Base-by-base conservation (phyloP, 2,329 filamentous ascomycete species). In the Cryphonectria carpinicola region DNA sequence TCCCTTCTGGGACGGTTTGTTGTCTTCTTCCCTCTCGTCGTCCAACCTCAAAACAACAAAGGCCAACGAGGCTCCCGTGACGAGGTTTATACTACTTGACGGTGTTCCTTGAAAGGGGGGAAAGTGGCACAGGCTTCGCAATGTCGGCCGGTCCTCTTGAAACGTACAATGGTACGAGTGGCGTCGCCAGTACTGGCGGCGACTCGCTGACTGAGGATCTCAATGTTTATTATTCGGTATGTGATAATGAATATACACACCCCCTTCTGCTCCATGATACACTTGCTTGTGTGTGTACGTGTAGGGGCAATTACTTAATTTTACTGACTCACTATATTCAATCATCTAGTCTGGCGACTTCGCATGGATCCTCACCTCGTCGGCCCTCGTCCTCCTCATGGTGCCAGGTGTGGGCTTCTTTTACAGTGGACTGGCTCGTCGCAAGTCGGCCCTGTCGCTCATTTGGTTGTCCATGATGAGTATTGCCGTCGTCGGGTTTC, bases 351-450 rank as follows among this genome's bases (percentile, higher is more conserved):
- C 90, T 71, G 94, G 94, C 78, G 90, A 97, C 82, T 89, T 97
- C 77, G 89, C 91, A 70, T 97, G 93, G 91, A 88, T 97, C 78
- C 85, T 94, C 77, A 89, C 89, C 67, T 89, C 89, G 46, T 88
- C 93, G 4, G 93, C 92, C 22, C 88, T 97, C 65, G 94, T 97
- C 70, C 85, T 97, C 76, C 89, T 97, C 79, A 97, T 97, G 94
- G 94, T 97, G 80, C 94, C 94, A 52, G 94, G 94, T 70, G 94
- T 97, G 78, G 94, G 93, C 67, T 96, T 97, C 86, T 97, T 97
- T 87, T 97, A 97, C 85, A 95, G 93, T 60, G 94, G 94, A 74
- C 90, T 97, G 22, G 93, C 94, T 22, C 90, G 94, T 70, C 90
- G 94, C 80, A 97, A 97, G 84, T 97, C 93, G 0, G 94, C 94